Conservation (phyloP, 306 rosid genomes). For the Vigna reflexopilosa region DNA sequence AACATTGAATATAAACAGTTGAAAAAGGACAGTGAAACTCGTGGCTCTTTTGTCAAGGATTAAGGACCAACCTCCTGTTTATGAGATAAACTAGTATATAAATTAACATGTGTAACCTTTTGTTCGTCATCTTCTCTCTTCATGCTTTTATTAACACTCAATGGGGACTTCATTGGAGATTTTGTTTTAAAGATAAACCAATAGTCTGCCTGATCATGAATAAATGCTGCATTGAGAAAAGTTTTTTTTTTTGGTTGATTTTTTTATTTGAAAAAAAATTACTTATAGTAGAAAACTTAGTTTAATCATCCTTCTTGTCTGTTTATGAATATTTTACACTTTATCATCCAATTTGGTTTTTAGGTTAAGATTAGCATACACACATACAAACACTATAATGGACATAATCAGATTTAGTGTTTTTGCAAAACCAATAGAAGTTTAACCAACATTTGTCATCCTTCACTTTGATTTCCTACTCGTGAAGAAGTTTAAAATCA, state of each 20-base stretch:
- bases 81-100: neutral
- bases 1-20: neutral
- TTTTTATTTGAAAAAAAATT: neutral
- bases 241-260: neutral
- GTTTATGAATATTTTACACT: neutral
- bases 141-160: neutral
- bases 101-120: neutral
- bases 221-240: neutral
- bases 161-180: neutral
- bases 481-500: neutral
- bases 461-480: neutral
- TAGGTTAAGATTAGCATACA: neutral
- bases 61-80: neutral
- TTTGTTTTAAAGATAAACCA: neutral
- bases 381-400: neutral
- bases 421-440: neutral
- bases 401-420: neutral
- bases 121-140: neutral
- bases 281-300: neutral
- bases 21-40: neutral
- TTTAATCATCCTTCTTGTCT: neutral
- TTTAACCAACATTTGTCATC: neutral
- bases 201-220: neutral
- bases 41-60: neutral
- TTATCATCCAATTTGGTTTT: neutral